Percentiles rank a stretch among this genome's conserved stretches.
These are phyloP conservation scores for Colletotrichum sp. DNA, from an alignment of 2,329 filamentous ascomycete species.

Conservation along the genomic window DNA sequence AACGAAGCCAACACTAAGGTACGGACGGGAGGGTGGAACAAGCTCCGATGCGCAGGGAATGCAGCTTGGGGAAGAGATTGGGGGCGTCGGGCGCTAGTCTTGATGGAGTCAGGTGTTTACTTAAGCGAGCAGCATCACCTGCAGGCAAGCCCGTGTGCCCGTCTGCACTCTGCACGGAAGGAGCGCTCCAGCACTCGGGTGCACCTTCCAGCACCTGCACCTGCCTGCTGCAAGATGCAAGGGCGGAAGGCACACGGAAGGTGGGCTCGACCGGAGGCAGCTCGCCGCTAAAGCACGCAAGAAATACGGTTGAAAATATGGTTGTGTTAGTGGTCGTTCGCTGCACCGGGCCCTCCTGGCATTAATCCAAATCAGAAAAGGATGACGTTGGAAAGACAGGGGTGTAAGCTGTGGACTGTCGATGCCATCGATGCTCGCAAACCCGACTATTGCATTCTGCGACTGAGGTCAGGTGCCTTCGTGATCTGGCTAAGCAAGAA, in stretches of 20 bases:
- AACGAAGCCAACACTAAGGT: not conserved
- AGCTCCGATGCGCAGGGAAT: not conserved
- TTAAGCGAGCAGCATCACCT: not conserved
- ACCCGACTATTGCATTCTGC: not conserved
- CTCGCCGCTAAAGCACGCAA: not conserved
- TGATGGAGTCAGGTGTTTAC: not conserved
- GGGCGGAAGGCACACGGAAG: not conserved
- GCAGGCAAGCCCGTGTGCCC: not conserved
- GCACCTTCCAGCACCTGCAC: not conserved
- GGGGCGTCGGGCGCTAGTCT: not conserved
- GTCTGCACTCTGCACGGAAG: not conserved
- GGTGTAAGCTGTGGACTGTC: not conserved
- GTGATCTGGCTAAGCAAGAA: not conserved
- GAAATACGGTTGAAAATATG: not conserved
- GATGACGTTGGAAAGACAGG: not conserved
- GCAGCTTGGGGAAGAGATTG: slow-evolving; percentile 10
- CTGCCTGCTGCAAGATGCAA: not conserved
- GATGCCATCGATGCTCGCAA: not conserved
- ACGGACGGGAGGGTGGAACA: not conserved
- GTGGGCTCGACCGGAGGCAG: not conserved
- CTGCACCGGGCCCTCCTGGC: not conserved
- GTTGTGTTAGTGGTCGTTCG: not conserved
- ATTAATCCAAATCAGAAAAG: not conserved
- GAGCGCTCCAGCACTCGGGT: not conserved
- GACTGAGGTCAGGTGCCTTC: not conserved